These are phyloP conservation scores for Candida palmyrensis DNA, from an alignment of 805 yeast genomes.

Conservation along the genomic window DNA sequence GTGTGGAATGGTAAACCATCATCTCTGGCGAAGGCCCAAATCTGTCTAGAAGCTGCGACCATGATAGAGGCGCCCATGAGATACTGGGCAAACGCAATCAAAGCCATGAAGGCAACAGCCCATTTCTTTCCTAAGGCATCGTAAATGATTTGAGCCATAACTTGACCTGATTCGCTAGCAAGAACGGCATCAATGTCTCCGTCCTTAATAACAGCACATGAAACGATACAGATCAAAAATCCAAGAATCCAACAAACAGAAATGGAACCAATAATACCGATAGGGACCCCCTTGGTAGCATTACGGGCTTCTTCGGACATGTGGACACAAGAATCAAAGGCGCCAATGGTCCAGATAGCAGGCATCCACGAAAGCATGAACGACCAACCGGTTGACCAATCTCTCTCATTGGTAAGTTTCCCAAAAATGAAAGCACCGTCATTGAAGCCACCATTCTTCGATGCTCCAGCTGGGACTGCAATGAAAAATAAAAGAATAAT, in stretches of 20 bases:
- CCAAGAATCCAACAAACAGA: constrained; percentile 23
- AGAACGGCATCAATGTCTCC: constrained; percentile 16
- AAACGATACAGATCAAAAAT: constrained; percentile 17
- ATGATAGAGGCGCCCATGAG: constrained; percentile 30
- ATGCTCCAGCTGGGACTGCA: constrained; percentile 60
- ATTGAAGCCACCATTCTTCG: constrained; percentile 21
- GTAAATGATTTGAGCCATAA: constrained; percentile 26
- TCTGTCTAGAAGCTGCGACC: constrained; percentile 23
- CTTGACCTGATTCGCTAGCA: constrained; percentile 18
- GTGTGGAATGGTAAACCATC: constrained; percentile 23
- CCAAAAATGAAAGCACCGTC: constrained; percentile 47
- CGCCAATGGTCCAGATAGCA: constrained; percentile 30
- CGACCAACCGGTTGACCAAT: constrained; percentile 56
- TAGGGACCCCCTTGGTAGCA: constrained; percentile 22
- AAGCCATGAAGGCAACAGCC: constrained; percentile 25
- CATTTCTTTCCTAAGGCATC: constrained; percentile 25
- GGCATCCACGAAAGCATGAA: constrained; percentile 24
- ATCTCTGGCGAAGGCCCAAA: constrained; percentile 28
- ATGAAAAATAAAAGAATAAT: constrained; percentile 52
- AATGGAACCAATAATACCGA: constrained; percentile 26
- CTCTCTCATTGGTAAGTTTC: constrained; percentile 42
- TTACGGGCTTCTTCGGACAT: constrained; percentile 25
- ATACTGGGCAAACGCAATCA: constrained; percentile 24
- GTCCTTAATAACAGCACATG: constrained; percentile 17
- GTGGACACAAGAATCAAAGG: constrained; percentile 29